These are phyloP conservation scores for Penicillium sp. DNA, from an alignment of 2,329 filamentous ascomycete species.

Conservation along the genomic window DNA sequence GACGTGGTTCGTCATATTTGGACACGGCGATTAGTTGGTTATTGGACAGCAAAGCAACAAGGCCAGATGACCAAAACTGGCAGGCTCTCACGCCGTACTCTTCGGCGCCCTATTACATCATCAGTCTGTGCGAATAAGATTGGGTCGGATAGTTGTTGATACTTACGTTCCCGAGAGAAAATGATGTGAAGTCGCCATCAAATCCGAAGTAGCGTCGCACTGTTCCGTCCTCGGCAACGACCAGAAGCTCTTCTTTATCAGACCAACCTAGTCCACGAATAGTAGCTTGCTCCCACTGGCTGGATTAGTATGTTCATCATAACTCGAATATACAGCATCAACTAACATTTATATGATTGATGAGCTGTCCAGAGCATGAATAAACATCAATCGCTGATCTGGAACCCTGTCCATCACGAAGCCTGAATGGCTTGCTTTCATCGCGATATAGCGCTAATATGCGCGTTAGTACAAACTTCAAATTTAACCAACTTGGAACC, in stretches of 20 bases:
- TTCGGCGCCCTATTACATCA: slow-evolving; percentile 64
- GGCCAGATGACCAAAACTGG: slow-evolving; percentile 86
- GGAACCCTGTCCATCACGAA: slow-evolving; percentile 66
- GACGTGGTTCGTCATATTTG: slow-evolving; percentile 85
- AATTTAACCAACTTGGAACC: slow-evolving; percentile 22
- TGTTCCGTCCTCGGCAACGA: slow-evolving; percentile 84
- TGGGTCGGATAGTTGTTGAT: no score
- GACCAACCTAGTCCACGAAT: slow-evolving; percentile 94
- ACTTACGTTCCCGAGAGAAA: slow-evolving; percentile 75
- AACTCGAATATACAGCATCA: neutral
- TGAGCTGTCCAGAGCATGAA: slow-evolving; percentile 84
- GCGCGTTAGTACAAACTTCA: neutral
- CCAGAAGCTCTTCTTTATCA: slow-evolving; percentile 86
- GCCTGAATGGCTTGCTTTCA: slow-evolving; percentile 77
- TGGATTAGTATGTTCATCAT: slow-evolving; percentile 9
- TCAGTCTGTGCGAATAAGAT: slow-evolving; percentile 13
- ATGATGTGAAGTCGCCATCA: slow-evolving; percentile 93
- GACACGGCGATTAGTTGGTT: slow-evolving; percentile 85
- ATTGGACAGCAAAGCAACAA: slow-evolving; percentile 86
- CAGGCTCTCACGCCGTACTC: slow-evolving; percentile 85
- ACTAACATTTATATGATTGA: slow-evolving; percentile 69
- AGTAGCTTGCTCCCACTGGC: slow-evolving; percentile 79
- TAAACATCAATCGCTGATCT: slow-evolving; percentile 93
- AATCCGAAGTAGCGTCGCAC: slow-evolving; percentile 88
- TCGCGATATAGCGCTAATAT: slow-evolving; percentile 75